Base-by-base conservation (phyloP, 2,329 filamentous ascomycete genomes). In the Fusarium gaditjirri region DNA sequence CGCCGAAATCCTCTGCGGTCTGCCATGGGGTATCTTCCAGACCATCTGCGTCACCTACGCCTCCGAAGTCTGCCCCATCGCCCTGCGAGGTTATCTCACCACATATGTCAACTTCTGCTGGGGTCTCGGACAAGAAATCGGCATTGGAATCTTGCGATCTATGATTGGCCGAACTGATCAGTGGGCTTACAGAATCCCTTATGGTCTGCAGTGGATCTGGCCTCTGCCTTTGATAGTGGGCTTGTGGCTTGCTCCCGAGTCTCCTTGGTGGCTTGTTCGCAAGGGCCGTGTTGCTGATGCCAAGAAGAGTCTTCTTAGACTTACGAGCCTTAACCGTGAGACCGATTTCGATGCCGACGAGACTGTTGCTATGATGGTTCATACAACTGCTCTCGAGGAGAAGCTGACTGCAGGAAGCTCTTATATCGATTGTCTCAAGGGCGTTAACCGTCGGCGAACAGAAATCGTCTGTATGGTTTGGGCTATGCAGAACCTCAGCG, bases 291-390 rank as follows among this genome's bases (percentile, higher is more conserved):
- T 89, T 42, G 88, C 89, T 8, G 90, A 93, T 19, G 92, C 92
- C 13, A 93, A 93, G 82, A 83, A 84, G 55, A 84, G 91, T 5
- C 86, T 94, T 27, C 83, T 91, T 46, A 88, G 91, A 10, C 84
- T 94, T 17, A 93, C 91, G 4, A 91, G 87, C 73, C 74, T 85
- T 6, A 84, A 90, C 70, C 84, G 85, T 52, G 91, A 94, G 65
- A 91, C 89, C 0, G 88, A 92, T 65, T 95, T 96, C 74, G 89
- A 97, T 77, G 89, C 92, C 11, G 92, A 97, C 65, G 93, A 96
- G 82, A 96, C 93, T 0, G 86, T 97, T 49, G 91, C 93, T 76
- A 97, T 97, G 93, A 97, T 97, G 92, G 90, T 94, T 2, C 93
- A 97, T 78, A 97, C 94, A 1, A 95, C 93, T 2, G 92, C 92